Conservation (phyloP, 1,284 basidiomycete species). For the Cryptococcus sp. region DNA sequence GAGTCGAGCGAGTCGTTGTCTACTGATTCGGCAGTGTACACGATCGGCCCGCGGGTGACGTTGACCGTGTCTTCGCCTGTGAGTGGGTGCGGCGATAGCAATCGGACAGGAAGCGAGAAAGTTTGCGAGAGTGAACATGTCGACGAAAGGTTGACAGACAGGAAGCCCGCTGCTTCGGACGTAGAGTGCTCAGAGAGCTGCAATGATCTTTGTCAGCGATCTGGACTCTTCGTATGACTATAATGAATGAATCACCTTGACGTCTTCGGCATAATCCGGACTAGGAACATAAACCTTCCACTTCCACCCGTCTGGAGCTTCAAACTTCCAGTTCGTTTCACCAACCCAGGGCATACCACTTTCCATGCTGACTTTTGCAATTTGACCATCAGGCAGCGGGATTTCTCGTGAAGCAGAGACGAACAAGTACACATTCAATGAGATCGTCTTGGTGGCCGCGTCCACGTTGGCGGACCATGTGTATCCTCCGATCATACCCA, state of each 20-base stretch:
- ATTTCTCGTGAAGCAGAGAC: conserved; percentile 32
- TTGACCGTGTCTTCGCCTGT: conserved; percentile 35
- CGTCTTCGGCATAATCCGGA: conserved; percentile 32
- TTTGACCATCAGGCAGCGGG: conserved; percentile 21
- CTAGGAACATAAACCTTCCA: conserved; percentile 29
- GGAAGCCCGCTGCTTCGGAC: conserved; percentile 18
- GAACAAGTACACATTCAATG: conserved; percentile 33
- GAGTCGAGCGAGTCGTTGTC: conserved; percentile 32
- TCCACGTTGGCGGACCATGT: conserved; percentile 32
- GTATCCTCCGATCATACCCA: conserved; percentile 45
- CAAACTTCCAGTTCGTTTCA: conserved; percentile 15
- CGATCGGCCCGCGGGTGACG: conserved; percentile 38
- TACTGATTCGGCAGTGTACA: conserved; percentile 37
- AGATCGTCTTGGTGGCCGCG: conserved; percentile 16
- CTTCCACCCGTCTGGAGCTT: conserved; percentile 32
- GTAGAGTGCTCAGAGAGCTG: conserved; percentile 11
- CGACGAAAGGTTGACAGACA: conserved; percentile 4
- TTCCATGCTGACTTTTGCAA: conserved; percentile 26
- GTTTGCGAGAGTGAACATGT: conserved; percentile 10
- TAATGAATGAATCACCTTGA: conserved; percentile 20
- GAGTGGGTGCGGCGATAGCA: conserved; percentile 31
- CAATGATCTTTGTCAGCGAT: background rate
- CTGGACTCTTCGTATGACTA: too few relatives aligned
- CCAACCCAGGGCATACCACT: conserved; percentile 41
- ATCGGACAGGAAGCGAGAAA: conserved; percentile 32